A percentile compares a stretch with the other conserved stretches of the same genome.
Evolutionary conservation across 108 stramenopile species (phyloP).

Genomic region (Cyclostephanos invisitatus): DNA sequence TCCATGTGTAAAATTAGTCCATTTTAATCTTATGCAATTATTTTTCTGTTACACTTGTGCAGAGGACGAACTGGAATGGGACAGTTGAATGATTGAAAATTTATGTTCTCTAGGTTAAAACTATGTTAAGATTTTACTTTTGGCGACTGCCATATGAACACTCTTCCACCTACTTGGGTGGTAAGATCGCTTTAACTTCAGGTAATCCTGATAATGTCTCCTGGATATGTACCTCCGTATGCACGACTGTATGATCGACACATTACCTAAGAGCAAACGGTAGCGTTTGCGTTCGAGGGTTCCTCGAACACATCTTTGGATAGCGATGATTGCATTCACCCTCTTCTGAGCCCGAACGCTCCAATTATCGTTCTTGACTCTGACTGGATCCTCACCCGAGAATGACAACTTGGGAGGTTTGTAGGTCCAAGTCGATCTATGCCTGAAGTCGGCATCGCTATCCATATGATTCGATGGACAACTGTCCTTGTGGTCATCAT

Average conservation of each 20-base stretch:
- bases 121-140: too few species aligned
- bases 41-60: too few species aligned
- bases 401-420: conserved; percentile 35
- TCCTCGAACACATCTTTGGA: conserved; percentile 26
- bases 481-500: not conserved
- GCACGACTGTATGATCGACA: conserved; percentile 25
- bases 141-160: not conserved
- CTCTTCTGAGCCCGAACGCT: not conserved
- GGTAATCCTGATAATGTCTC: conserved; percentile 12
- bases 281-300: conserved; percentile 20
- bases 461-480: not conserved
- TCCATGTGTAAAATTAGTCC: too few species aligned
- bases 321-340: conserved; percentile 17
- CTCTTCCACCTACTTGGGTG: conserved; percentile 28
- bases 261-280: conserved; percentile 5
- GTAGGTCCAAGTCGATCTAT: conserved; percentile 43
- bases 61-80: too few species aligned
- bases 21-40: too few species aligned
- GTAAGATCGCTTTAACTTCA: conserved; percentile 31
- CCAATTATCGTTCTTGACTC: conserved; percentile 4
- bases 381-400: conserved; percentile 22
- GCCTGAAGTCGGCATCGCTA: conserved; percentile 19
- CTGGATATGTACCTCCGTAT: conserved; percentile 23
- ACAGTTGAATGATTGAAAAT: too few species aligned
- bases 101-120: too few species aligned